Base-by-base conservation (phyloP, 169 alveolate species). In the Theileria orientalis region DNA sequence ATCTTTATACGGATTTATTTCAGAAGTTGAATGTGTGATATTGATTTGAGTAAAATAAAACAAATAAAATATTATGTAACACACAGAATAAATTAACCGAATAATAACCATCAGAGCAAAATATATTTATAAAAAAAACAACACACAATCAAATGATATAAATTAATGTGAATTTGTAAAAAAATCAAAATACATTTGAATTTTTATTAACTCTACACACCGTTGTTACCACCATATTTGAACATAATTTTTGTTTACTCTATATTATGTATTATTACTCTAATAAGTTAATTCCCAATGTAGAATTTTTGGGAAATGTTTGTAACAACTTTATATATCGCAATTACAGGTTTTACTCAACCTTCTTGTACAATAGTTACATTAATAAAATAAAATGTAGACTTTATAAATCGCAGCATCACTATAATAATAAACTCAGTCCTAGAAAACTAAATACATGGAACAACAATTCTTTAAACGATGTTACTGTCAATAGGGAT, bases 1-100 rank as follows among this genome's bases (percentile, higher is more conserved):
- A 56, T 56, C 66, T 56, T 56, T 56, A 30, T 56, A 56, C 2
- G 66, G 42, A 37, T 56, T 56, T 27, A 56, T 56, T 14, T 56
- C 66, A 56, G 44, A 37, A 7, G 44, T 49, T n/a, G 60, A 21
- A n/a, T 33, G 25, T 49, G 3, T 33, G n/a, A 49, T 49, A n/a
- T 56, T 56, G 46, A 56, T 56, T 56, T 9, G 16, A 14, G 23
- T 5, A 19, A 27, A n/a, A 2, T 29, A 33, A 56, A 33, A 56
- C 37, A 30, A 56, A 30, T 25, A 1, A 27, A 56, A 16, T 27
- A 25, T 6, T 1, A 2, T 56, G 37, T 23, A 49, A 2, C 19
- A 13, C 19, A 49, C 25, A 49, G 19, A 49, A 49, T 49, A 49
- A 49, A 9, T 21, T 49, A 49, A 49, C 7, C 35, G 25, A 21